Evolutionary conservation across 805 yeast species (phyloP).

Genomic region (Geotrichum ghanense): DNA sequence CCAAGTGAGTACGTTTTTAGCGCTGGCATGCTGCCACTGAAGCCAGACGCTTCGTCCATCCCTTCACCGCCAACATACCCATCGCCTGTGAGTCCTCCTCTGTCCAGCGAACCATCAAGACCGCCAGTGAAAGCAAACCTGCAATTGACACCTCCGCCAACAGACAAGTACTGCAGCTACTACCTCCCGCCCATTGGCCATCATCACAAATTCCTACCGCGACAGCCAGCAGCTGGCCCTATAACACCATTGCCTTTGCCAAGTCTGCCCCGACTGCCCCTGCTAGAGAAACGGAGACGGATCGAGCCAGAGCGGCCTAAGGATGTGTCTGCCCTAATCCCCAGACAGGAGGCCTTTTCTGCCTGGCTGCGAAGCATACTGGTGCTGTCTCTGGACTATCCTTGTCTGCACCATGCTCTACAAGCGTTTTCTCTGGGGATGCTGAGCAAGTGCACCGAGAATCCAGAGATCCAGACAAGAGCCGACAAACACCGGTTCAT

Average conservation of each 20-base stretch:
- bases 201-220: neutral
- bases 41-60: neutral
- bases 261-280: neutral
- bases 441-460: constrained; percentile 13
- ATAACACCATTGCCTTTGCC: neutral
- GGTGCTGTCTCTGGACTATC: constrained; percentile 12
- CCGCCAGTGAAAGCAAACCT: neutral
- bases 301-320: neutral
- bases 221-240: neutral
- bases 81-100: neutral
- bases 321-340: neutral
- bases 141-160: neutral
- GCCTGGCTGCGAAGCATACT: constrained; percentile 16
- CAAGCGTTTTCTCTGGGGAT: constrained; percentile 20
- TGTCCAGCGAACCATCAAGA: neutral
- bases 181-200: neutral
- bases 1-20: neutral
- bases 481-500: constrained; percentile 17
- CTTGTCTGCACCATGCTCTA: constrained; percentile 19
- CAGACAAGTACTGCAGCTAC: constrained; percentile 1
- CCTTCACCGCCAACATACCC: neutral
- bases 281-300: neutral
- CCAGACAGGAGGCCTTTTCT: constrained; percentile 9
- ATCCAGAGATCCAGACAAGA: constrained; percentile 4
- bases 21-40: neutral